These are phyloP conservation scores for Botrytis pseudocinerea DNA, from an alignment of 2,329 filamentous ascomycete species.

Conservation along the genomic window DNA sequence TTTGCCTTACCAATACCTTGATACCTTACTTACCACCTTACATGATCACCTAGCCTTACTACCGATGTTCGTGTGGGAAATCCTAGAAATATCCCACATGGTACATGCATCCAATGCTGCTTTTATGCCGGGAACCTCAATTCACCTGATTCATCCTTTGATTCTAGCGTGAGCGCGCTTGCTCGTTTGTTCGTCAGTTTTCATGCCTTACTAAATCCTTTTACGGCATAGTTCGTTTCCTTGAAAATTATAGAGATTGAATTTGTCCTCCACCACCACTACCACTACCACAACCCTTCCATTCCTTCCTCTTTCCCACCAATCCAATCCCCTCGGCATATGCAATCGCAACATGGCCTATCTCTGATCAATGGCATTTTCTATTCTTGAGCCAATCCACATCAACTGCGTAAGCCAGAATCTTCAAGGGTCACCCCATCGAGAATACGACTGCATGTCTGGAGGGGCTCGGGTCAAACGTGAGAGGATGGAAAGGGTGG, in stretches of 20 bases:
- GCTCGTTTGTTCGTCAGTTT: conserved; percentile 39
- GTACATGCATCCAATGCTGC: conserved; percentile 19
- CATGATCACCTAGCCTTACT: neutral
- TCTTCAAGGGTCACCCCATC: conserved; percentile 37
- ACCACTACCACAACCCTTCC: neutral
- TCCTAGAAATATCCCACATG: neutral
- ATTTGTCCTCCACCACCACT: neutral
- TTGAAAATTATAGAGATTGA: conserved; percentile 23
- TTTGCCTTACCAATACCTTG: conserved; percentile 15
- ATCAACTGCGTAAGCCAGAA: conserved; percentile 35
- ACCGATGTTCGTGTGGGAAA: neutral
- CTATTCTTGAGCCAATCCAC: conserved; percentile 36
- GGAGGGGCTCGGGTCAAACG: conserved; percentile 32
- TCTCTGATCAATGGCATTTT: conserved; percentile 41
- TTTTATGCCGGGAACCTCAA: conserved; percentile 12
- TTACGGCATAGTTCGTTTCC: conserved; percentile 24
- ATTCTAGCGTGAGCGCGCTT: conserved; percentile 43
- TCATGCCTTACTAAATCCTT: conserved; percentile 26
- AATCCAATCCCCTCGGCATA: conserved; percentile 29
- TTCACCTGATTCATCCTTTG: neutral
- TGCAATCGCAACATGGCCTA: conserved; percentile 38
- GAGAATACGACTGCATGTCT: conserved; percentile 37
- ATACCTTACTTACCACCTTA: neutral
- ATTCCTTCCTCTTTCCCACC: conserved; percentile 20
- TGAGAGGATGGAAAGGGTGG: conserved; percentile 37